Evolutionary conservation across 148 eudicot species (phyloP), one percentile per base, ranked within the genome.

Genomic region (Camellia lanceoleosa): DNA sequence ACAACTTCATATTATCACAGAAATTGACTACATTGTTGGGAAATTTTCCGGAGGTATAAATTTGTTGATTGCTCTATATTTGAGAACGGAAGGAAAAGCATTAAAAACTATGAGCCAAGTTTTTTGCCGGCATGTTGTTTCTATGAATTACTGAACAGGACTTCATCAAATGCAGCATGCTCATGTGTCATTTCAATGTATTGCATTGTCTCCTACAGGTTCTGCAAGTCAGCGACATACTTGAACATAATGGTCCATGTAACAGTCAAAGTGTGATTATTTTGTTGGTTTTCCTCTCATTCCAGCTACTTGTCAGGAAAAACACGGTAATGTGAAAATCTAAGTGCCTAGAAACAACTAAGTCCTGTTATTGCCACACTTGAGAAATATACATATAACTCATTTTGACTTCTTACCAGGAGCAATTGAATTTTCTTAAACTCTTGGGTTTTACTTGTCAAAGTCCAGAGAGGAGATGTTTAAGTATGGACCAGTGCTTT

Each of bases 381-480:
- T 13, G 56, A 38, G 52, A 73, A 23, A 13, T 30, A 38, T 68
- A 7, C 23, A n/a, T 65, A 1, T 42, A 38, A 43, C 43, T 5
- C 15, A 63, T 43, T 41, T 23, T 81, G 8, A 12, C 71, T 38
- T 69, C 76, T 76, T 86, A 72, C 71, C 93, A 95, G 99, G 93
- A 87, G 82, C 91, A 90, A 79, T 87, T 93, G 62, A 95, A 93
- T 86, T 93, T 95, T 74, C 99, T 92, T 88, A 95, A 95, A 83
- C 87, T 95, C 82, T 82, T 93, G 91, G 97, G 97, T 62, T 92
- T 88, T 74, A 81, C 75, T 60, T 91, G 95, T 85, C 97, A 87
- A 82, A 87, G 83, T 85, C 83, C 87, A 79, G 90, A 84, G 65
- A 87, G 90, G 86, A 91, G 86, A 82, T 79, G 61, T 43, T 77